Evolutionary conservation across 192 early-diverging fungal genomes (phyloP).

Genomic region (Gigaspora rosea): DNA sequence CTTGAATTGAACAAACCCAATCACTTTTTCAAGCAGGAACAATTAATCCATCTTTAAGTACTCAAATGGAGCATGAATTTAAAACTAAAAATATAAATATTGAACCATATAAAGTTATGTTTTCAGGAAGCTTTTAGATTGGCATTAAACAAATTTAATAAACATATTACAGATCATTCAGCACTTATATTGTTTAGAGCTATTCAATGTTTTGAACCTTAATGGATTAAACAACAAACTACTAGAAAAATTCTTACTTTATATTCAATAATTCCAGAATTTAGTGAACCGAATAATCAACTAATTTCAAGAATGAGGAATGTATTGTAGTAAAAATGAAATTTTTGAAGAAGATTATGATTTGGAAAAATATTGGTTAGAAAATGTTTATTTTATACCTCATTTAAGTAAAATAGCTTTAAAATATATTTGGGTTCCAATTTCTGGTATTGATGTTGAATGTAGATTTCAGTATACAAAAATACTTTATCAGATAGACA

Average conservation of each 20-base stretch:
- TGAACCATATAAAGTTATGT: not conserved
- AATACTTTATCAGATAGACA: too few species aligned
- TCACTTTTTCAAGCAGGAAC: not conserved
- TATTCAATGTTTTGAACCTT: not conserved
- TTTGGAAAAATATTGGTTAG: not conserved
- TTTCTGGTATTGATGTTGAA: not conserved
- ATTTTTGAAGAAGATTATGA: not conserved
- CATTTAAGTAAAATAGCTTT: not conserved
- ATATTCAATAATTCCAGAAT: not conserved
- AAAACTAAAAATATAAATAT: not conserved
- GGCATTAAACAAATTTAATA: not conserved
- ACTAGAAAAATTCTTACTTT: not conserved
- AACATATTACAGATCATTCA: not conserved
- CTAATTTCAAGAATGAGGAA: not conserved
- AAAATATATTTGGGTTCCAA: constrained; percentile 16
- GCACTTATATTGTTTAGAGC: not conserved
- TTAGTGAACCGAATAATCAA: not conserved
- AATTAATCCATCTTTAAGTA: not conserved
- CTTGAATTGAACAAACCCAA: not conserved
- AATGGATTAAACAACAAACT: not conserved
- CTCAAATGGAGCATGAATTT: not conserved
- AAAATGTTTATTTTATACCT: not conserved
- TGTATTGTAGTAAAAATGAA: constrained; percentile 5
- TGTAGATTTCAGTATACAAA: too few species aligned
- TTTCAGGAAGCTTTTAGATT: not conserved